phyloP scores from a whole-genome alignment of 2,329 filamentous ascomycete genomes.

The Phaeosphaeriaceae sp. region DNA sequence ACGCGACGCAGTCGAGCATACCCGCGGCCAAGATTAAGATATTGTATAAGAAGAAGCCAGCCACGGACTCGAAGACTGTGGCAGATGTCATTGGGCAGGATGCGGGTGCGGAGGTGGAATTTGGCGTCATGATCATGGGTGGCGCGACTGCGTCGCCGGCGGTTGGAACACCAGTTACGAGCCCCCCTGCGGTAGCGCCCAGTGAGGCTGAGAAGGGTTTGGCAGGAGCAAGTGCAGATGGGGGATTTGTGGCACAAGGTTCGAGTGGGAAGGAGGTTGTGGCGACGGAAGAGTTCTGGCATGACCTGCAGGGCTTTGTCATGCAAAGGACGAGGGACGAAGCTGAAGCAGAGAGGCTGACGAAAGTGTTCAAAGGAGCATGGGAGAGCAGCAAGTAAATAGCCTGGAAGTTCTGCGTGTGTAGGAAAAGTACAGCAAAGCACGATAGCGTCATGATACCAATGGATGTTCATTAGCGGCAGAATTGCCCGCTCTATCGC shows the following conservation, averaged over 20 bases:
- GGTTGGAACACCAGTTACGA: slow-evolving; percentile 54
- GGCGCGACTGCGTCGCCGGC: slow-evolving; percentile 47
- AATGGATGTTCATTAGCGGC: slow-evolving; percentile 27
- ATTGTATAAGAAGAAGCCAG: slow-evolving; percentile 85
- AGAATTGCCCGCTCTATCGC: slow-evolving; percentile 30
- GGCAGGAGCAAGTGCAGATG: slow-evolving; percentile 14
- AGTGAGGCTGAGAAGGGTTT: slow-evolving; percentile 59
- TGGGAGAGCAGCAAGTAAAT: slow-evolving; percentile 62
- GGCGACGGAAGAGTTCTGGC: slow-evolving; percentile 81
- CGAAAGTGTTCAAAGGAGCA: slow-evolving; percentile 71
- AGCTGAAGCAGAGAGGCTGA: slow-evolving; percentile 68
- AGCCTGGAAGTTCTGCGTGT: background rate
- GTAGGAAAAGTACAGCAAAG: slow-evolving; percentile 6
- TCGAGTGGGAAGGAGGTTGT: slow-evolving; percentile 68
- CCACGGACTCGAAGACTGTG: slow-evolving; percentile 77
- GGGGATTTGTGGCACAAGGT: slow-evolving; percentile 56
- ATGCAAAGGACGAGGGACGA: slow-evolving; percentile 78
- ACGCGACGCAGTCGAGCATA: slow-evolving; percentile 69
- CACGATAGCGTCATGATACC: slow-evolving; percentile 14
- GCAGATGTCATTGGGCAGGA: slow-evolving; percentile 71
- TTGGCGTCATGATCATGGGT: slow-evolving; percentile 89
- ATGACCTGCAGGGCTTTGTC: slow-evolving; percentile 81
- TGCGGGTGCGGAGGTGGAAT: slow-evolving; percentile 67
- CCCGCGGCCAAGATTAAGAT: slow-evolving; percentile 78
- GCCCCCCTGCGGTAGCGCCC: slow-evolving; percentile 58